These are phyloP conservation scores for Chrysosporium keratinophilum DNA, from an alignment of 2,329 filamentous ascomycete genomes.

Conservation along the genomic window DNA sequence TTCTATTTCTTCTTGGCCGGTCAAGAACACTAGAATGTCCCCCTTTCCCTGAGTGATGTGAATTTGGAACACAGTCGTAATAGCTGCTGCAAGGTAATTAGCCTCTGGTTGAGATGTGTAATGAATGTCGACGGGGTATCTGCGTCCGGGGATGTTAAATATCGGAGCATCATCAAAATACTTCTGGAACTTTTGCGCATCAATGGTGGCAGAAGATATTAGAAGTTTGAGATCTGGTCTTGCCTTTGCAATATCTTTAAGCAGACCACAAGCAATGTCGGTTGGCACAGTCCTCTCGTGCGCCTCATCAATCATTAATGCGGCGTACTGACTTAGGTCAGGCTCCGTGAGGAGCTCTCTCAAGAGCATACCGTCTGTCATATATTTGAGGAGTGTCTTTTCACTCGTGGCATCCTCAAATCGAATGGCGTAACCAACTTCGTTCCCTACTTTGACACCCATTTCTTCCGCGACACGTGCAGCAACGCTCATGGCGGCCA, in stretches of 20 bases:
- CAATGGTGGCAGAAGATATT: constrained; percentile 89
- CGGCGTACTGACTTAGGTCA: constrained; percentile 69
- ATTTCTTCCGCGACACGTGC: constrained; percentile 91
- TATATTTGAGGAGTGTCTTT: constrained; percentile 87
- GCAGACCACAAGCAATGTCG: constrained; percentile 75
- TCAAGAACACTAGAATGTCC: constrained; percentile 89
- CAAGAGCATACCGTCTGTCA: constrained; percentile 93
- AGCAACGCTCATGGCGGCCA: constrained; percentile 96
- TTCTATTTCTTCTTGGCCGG: constrained; percentile 93
- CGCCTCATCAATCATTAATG: constrained; percentile 92
- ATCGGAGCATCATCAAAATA: constrained; percentile 92
- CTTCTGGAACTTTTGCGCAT: constrained; percentile 79
- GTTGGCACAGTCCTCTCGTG: constrained; percentile 89
- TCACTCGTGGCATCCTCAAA: constrained; percentile 89
- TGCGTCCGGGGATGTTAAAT: constrained; percentile 83
- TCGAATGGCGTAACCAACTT: constrained; percentile 89
- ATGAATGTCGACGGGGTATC: constrained; percentile 83
- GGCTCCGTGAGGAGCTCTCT: constrained; percentile 85
- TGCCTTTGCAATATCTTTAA: constrained; percentile 78
- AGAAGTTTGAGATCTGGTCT: constrained; percentile 79
- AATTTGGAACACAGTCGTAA: constrained; percentile 91
- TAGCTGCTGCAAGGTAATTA: constrained; percentile 82
- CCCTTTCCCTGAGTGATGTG: constrained; percentile 76
- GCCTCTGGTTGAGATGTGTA: constrained; percentile 85
- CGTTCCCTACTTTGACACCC: constrained; percentile 76